phyloP scores from a whole-genome alignment of 768 basidiomycete genomes.

The Cantharellus anzutake region DNA sequence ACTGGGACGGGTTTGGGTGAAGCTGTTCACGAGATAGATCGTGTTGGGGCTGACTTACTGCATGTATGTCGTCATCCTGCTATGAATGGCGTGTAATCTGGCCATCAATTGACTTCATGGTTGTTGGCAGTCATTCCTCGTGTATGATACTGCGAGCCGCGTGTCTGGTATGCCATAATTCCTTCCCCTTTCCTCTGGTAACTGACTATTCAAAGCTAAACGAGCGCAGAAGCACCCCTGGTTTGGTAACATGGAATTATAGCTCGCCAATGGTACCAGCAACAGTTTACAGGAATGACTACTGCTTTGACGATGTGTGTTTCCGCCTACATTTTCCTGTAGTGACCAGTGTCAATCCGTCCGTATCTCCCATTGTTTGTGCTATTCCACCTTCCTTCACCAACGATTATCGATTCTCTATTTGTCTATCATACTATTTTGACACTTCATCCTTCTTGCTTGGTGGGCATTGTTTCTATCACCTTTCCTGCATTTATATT shows the following conservation, averaged over 20 bases:
- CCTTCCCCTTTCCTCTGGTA: not conserved
- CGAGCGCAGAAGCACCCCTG: slow-evolving; percentile 33
- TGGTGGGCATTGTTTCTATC: too few relatives aligned
- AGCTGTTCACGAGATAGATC: slow-evolving; percentile 54
- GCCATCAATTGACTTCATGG: not conserved
- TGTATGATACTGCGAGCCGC: slow-evolving; percentile 78
- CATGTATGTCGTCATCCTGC: slow-evolving; percentile 26
- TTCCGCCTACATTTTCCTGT: too few relatives aligned
- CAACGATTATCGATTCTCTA: too few relatives aligned
- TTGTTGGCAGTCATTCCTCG: slow-evolving; percentile 35
- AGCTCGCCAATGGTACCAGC: too few relatives aligned
- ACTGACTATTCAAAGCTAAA: slow-evolving; percentile 26
- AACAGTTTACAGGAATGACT: too few relatives aligned
- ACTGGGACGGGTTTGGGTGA: slow-evolving; percentile 46
- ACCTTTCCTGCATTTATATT: too few relatives aligned
- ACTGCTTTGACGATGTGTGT: too few relatives aligned
- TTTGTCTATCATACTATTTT: too few relatives aligned
- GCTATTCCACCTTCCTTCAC: too few relatives aligned
- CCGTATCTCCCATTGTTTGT: too few relatives aligned
- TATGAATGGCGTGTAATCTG: not conserved
- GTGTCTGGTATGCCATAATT: slow-evolving; percentile 52
- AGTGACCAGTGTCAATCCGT: too few relatives aligned
- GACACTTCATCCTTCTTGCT: too few relatives aligned
- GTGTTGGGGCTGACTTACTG: slow-evolving; percentile 60
- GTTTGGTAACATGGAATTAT: slow-evolving; percentile 12